Evolutionary conservation across 2,329 filamentous ascomycete genomes (phyloP), one percentile per base, ranked within the genome.

Genomic region (Microcyclosporella mali): DNA sequence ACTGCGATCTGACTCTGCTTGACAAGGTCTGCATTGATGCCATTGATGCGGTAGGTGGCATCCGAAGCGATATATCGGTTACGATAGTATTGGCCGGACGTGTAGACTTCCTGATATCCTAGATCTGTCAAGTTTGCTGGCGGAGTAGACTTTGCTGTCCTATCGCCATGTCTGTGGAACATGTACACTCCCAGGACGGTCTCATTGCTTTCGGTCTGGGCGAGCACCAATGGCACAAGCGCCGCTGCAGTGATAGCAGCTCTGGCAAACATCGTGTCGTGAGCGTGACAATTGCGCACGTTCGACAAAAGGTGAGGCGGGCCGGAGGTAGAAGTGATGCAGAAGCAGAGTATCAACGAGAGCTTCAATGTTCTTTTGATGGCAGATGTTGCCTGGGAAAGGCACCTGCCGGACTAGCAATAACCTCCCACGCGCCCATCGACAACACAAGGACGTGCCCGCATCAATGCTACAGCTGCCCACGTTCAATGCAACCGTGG

Each of bases 161-260:
- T 81, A 66, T 95, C 89, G 45, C 89, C 89, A 69, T 95, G 89
- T 34, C 89, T 84, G 56, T 87, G 81, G 50, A 94, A 94, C 66
- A 95, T 81, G 66, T 89, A 92, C 34, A 83, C 81, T 40, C 88
- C 88, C 12, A 94, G 73, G 19, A 92, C 73, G 1, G 81, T 85
- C 69, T 94, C 85, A 43, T 55, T 54, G 41, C 45, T 57, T 37
- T 61, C 57, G 10, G 57, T 56, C 38, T 61, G 59, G 11, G 57
- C 57, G 10, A 58, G 43, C 18, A 46, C 54, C 17, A 52, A 15
- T 17, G 59, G 55, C 36, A 51, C 45, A 15, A 55, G 45, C 8
- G 52, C 50, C n/a, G 53, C 41, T n/a, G 57, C 41, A 10, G 60
- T 53, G 25, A 63, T 3, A 11, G 31, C 35, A 18, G 36, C 28